phyloP scores from a whole-genome alignment of 1,139 yeast species.

The Saccharomyces hybrid region DNA sequence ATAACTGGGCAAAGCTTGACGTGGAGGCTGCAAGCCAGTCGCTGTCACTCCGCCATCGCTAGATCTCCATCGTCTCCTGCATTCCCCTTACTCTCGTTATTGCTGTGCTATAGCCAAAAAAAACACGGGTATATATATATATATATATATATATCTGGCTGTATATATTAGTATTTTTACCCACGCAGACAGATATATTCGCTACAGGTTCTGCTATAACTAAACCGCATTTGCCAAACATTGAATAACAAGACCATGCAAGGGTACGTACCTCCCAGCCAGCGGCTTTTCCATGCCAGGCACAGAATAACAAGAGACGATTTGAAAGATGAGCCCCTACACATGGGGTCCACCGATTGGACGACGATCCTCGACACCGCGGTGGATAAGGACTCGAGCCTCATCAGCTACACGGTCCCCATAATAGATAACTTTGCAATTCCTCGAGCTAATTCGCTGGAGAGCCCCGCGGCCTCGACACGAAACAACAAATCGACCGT shows the following conservation, averaged over 20 bases:
- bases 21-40: not conserved
- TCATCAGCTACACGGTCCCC: conserved; percentile 4
- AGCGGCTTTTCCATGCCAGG: conserved; percentile 4
- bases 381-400: not conserved
- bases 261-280: conserved; percentile 3
- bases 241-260: not conserved
- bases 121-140: not conserved
- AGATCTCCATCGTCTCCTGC: not conserved
- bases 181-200: not conserved
- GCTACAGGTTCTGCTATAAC: not conserved
- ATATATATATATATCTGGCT: not conserved
- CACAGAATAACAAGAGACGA: conserved; percentile 3
- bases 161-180: not conserved
- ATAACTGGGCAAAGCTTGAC: not conserved
- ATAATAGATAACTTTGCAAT: not conserved
- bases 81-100: not conserved
- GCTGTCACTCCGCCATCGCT: not conserved
- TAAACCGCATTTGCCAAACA: not conserved
- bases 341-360: not conserved
- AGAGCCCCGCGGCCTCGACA: not conserved
- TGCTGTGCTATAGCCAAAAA: not conserved
- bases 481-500: not conserved
- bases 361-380: conserved; percentile 1
- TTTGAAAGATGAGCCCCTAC: conserved; percentile 1
- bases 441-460: not conserved